phyloP scores from a whole-genome alignment of 805 yeast species.

The Teunomyces pallodes region DNA sequence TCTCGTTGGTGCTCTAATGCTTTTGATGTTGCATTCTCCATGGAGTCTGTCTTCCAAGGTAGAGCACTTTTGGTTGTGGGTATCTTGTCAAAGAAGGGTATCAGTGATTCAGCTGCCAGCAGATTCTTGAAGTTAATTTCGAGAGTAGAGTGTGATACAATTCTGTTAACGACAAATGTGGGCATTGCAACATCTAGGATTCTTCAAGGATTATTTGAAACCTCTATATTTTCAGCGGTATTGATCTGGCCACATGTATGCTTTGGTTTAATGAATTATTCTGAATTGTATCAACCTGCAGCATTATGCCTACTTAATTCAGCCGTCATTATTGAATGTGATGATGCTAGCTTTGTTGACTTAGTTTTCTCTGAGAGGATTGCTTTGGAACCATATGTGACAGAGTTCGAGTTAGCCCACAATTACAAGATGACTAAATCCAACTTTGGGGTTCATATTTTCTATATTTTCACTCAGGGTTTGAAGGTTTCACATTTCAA shows the following conservation, averaged over 20 bases:
- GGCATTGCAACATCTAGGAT: constrained; percentile 47
- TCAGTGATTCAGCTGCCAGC: constrained; percentile 51
- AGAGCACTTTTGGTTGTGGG: constrained; percentile 72
- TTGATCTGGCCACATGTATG: constrained; percentile 48
- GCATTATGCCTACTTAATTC: constrained; percentile 27
- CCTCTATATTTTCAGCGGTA: constrained; percentile 45
- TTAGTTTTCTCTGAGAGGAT: constrained; percentile 30
- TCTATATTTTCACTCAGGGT: constrained; percentile 53
- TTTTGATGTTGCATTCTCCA: constrained; percentile 58
- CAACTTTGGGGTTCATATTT: constrained; percentile 52
- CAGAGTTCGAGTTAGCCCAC: constrained; percentile 41
- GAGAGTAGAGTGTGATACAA: constrained; percentile 16
- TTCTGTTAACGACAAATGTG: constrained; percentile 36
- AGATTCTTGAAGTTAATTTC: constrained; percentile 27
- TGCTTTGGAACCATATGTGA: constrained; percentile 41
- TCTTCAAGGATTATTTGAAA: constrained; percentile 45
- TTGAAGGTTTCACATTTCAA: constrained; percentile 56
- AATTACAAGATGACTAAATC: constrained; percentile 37
- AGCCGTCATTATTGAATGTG: constrained; percentile 22
- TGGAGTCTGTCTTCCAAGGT: constrained; percentile 58
- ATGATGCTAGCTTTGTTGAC: constrained; percentile 23
- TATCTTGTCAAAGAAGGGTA: constrained; percentile 59
- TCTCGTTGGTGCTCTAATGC: constrained; percentile 65
- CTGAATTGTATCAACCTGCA: constrained; percentile 34
- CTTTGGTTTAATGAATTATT: constrained; percentile 26